Evolutionary conservation across 2,329 filamentous ascomycete species (phyloP).

Genomic region (Fusarium dlaminii): DNA sequence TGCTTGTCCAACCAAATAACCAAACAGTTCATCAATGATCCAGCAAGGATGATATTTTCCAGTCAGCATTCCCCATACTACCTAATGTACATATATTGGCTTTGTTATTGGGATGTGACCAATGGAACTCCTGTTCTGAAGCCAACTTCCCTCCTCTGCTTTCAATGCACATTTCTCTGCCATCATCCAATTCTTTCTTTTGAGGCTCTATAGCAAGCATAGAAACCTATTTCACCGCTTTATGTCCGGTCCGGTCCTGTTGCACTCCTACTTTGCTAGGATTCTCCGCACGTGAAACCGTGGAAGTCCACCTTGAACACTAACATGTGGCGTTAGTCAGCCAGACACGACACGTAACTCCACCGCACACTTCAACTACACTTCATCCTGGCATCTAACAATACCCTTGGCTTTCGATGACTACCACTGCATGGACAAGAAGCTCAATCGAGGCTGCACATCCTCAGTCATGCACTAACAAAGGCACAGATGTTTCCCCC

Average conservation of each 20-base stretch:
- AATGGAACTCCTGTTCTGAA: neutral
- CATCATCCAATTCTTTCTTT: neutral
- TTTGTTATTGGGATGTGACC: neutral
- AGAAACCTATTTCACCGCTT: constrained; percentile 10
- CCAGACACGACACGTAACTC: constrained; percentile 14
- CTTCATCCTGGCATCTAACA: constrained; percentile 9
- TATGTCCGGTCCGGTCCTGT: constrained; percentile 18
- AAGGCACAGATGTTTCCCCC: neutral
- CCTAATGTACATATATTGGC: neutral
- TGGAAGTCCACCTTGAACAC: neutral
- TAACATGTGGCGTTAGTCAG: constrained; percentile 33
- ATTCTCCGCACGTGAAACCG: constrained; percentile 29
- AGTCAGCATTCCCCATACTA: neutral
- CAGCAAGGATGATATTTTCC: neutral
- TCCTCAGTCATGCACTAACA: too few species aligned
- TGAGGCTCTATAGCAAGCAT: neutral
- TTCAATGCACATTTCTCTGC: neutral
- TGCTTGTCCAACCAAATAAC: neutral
- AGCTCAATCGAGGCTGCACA: neutral
- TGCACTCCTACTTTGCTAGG: constrained; percentile 6
- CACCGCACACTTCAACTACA: constrained; percentile 32
- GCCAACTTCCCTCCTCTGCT: neutral
- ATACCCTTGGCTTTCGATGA: neutral
- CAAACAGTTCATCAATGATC: neutral
- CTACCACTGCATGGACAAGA: neutral